phyloP scores from a whole-genome alignment of 2,329 filamentous ascomycete species.

The Beauveria scarabaeidicola region DNA sequence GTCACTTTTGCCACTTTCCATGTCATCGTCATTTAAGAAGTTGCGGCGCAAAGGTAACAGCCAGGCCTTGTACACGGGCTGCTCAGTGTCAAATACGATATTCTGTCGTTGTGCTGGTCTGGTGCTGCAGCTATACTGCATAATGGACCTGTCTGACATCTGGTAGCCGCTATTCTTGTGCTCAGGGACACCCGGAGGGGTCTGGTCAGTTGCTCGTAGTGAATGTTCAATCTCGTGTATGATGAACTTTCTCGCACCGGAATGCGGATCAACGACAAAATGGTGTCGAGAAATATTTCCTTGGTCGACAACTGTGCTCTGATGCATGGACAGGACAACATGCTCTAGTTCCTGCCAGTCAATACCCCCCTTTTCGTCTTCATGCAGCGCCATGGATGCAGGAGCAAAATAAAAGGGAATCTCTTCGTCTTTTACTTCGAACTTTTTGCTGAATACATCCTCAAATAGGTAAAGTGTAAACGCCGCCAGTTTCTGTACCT shows the following conservation, averaged over 20 bases:
- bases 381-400: constrained; percentile 19
- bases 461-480: constrained; percentile 73
- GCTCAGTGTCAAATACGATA: constrained; percentile 51
- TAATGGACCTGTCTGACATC: constrained; percentile 49
- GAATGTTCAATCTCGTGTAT: constrained; percentile 43
- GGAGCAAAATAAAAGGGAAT: constrained; percentile 84
- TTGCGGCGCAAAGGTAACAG: constrained; percentile 72
- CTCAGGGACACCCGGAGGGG: constrained; percentile 48
- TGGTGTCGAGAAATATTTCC: constrained; percentile 25
- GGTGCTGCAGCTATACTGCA: constrained; percentile 76
- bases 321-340: background rate
- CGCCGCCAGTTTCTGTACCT: constrained; percentile 48
- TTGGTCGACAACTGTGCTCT: background rate
- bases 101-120: constrained; percentile 50
- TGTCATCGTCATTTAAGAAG: constrained; percentile 56
- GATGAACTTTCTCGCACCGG: constrained; percentile 57
- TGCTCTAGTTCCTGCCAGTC: constrained; percentile 38
- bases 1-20: constrained; percentile 21
- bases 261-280: constrained; percentile 50
- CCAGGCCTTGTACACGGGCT: constrained; percentile 74
- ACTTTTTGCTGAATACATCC: constrained; percentile 86
- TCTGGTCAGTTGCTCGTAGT: constrained; percentile 55
- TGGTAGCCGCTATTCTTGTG: constrained; percentile 36
- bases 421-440: constrained; percentile 50
- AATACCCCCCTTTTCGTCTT: background rate